These are phyloP conservation scores for Danielia oregonensis DNA, from an alignment of 805 yeast genomes.

Conservation along the genomic window DNA sequence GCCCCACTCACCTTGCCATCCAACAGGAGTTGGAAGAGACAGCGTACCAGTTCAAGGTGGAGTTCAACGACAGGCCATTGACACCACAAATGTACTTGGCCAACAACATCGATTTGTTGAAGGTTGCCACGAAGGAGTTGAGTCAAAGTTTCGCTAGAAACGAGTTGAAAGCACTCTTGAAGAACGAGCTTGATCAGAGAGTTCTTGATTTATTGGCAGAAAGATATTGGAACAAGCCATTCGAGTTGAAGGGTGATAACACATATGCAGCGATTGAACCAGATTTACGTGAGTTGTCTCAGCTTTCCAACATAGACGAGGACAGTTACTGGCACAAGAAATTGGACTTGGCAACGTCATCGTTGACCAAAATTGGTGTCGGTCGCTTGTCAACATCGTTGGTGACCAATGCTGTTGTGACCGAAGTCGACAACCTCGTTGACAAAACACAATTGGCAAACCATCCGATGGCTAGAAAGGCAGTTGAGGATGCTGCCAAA, in stretches of 20 bases:
- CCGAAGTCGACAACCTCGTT: conserved; percentile 72
- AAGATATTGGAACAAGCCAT: conserved; percentile 84
- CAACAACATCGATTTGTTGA: conserved; percentile 82
- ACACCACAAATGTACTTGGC: conserved; percentile 95
- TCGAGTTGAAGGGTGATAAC: conserved; percentile 8
- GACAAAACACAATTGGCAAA: conserved; percentile 71
- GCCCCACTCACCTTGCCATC: conserved; percentile 82
- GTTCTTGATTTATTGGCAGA: conserved; percentile 84
- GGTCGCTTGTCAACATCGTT: conserved; percentile 86
- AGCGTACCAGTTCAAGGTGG: conserved; percentile 88
- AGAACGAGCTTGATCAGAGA: conserved; percentile 83
- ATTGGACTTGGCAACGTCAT: conserved; percentile 77
- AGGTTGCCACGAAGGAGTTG: conserved; percentile 81
- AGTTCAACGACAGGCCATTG: conserved; percentile 88
- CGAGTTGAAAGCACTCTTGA: conserved; percentile 73
- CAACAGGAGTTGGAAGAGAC: conserved; percentile 93
- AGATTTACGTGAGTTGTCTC: conserved; percentile 51
- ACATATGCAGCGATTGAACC: conserved; percentile 35
- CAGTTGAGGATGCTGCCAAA: conserved; percentile 81
- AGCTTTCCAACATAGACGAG: conserved; percentile 47
- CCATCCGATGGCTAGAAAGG: conserved; percentile 82
- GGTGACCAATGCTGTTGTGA: conserved; percentile 72
- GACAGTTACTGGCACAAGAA: conserved; percentile 86
- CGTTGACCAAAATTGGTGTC: conserved; percentile 86
- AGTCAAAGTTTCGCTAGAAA: conserved; percentile 77